Percentiles rank a stretch among this genome's conserved stretches.
phyloP scores from a whole-genome alignment of 2,329 filamentous ascomycete genomes.

The Aspergillus neotritici region DNA sequence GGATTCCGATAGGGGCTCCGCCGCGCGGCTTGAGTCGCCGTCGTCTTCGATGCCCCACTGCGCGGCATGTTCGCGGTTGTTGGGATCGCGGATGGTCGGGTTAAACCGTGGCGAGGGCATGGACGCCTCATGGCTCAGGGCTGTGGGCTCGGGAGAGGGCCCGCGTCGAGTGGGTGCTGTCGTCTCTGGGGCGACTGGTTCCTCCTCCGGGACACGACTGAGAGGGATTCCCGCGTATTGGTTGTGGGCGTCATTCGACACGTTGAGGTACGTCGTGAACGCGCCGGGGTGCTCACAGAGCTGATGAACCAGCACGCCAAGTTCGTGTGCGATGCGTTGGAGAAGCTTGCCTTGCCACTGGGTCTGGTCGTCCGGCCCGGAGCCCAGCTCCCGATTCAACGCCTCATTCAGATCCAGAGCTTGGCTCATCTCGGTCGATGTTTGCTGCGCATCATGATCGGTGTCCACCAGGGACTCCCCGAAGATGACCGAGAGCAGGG shows the following conservation, averaged over 20 bases:
- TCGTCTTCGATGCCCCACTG: conserved; percentile 64
- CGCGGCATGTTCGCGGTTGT: conserved; percentile 47
- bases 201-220: conserved; percentile 23
- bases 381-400: conserved; percentile 25
- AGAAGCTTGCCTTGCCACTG: conserved; percentile 62
- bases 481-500: conserved; percentile 75
- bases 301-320: conserved; percentile 76
- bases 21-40: conserved; percentile 23
- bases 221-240: conserved; percentile 74
- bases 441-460: conserved; percentile 18
- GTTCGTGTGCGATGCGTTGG: conserved; percentile 77
- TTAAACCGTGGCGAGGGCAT: conserved; percentile 43
- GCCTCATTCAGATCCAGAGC: conserved; percentile 28
- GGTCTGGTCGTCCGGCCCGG: conserved; percentile 23
- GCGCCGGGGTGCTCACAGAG: conserved; percentile 82
- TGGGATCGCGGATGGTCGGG: conserved; percentile 43
- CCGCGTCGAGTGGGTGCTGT: conserved; percentile 12
- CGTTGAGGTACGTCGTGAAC: conserved; percentile 71
- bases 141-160: conserved; percentile 14
- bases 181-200: conserved; percentile 7
- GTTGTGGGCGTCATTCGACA: conserved; percentile 56
- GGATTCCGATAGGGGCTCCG: conserved; percentile 31
- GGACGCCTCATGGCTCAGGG: conserved; percentile 20
- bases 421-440: conserved; percentile 28
- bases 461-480: conserved; percentile 65